phyloP scores from a whole-genome alignment of 2,329 filamentous ascomycete species.

The Sordariomycetes sp. region DNA sequence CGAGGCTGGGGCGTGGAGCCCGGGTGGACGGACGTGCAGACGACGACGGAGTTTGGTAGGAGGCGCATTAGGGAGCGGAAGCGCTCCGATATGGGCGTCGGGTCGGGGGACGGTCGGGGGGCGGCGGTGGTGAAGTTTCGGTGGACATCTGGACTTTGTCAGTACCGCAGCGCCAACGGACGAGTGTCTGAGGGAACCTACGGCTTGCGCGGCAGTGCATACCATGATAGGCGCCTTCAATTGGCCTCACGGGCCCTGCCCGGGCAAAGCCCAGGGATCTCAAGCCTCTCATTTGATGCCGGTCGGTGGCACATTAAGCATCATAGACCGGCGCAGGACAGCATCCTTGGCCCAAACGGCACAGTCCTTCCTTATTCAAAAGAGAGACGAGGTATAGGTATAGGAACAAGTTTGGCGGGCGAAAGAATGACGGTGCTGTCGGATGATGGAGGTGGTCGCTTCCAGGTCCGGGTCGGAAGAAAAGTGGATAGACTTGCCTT shows the following conservation, averaged over 20 bases:
- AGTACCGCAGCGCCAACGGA: background rate
- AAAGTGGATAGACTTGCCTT: background rate
- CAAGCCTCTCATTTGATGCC: background rate
- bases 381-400: no score
- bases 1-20: constrained; percentile 14
- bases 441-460: background rate
- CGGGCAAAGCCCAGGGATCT: background rate
- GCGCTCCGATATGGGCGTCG: constrained; percentile 22
- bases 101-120: background rate
- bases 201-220: background rate
- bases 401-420: no score
- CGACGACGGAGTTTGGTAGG: constrained; percentile 39
- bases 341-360: background rate
- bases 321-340: background rate
- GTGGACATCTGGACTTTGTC: background rate
- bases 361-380: background rate
- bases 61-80: constrained; percentile 40
- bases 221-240: background rate
- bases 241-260: background rate
- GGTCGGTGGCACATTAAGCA: background rate
- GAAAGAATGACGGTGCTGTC: background rate
- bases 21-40: constrained; percentile 33
- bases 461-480: background rate
- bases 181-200: background rate
- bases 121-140: background rate